Conservation (phyloP, 139 green algal species). For the Coccomyxa sp. region DNA sequence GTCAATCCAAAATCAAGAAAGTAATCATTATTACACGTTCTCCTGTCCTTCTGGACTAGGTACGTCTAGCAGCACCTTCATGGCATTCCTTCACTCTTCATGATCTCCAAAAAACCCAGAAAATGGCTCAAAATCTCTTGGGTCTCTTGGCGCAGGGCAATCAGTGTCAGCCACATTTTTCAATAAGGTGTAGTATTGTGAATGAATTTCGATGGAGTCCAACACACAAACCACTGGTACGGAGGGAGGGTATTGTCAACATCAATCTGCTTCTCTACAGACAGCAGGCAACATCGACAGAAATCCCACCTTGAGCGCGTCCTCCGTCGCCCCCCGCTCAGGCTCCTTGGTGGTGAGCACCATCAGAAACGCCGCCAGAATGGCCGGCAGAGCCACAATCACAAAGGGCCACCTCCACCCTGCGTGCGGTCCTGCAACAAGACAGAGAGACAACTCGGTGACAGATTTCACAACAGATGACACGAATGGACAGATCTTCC, state of each 20-base stretch:
- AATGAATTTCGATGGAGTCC: no score
- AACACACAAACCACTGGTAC: no score
- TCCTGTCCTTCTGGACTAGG: neutral
- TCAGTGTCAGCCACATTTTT: no score
- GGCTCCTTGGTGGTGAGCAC: conserved; percentile 57
- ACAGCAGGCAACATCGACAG: neutral
- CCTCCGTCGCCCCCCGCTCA: conserved; percentile 45
- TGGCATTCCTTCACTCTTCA: no score
- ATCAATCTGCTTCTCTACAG: no score
- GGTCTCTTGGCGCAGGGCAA: no score
- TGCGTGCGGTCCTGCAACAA: conserved; percentile 39
- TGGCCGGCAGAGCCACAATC: conserved; percentile 56
- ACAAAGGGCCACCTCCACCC: conserved; percentile 85
- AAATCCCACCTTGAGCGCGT: conserved; percentile 25
- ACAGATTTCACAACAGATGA: neutral
- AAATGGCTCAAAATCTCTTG: no score
- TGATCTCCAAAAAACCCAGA: no score
- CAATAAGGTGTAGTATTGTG: no score
- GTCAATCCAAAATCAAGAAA: neutral
- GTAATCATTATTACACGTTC: neutral
- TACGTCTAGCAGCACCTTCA: no score
- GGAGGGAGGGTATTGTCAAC: no score
- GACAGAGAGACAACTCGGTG: neutral
- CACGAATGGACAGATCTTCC: no score
- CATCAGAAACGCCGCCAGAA: conserved; percentile 59